These are phyloP conservation scores for Plasmopara muralis DNA, from an alignment of 352 stramenopile genomes.

Conservation along the genomic window DNA sequence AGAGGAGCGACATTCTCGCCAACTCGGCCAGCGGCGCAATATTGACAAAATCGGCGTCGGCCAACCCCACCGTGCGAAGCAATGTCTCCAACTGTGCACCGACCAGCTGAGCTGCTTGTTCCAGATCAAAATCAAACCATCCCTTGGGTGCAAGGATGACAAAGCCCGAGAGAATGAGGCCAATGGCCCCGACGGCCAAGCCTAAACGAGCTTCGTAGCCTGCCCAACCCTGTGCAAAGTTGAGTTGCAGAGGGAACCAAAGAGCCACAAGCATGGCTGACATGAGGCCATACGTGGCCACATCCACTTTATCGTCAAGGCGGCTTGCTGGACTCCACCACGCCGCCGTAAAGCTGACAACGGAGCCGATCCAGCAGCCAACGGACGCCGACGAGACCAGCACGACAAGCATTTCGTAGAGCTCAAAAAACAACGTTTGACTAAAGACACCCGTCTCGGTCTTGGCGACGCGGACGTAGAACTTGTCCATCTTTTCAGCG, in stretches of 20 bases:
- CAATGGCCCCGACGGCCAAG: conserved; percentile 43
- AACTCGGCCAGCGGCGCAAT: conserved; percentile 26
- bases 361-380: conserved; percentile 37
- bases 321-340: conserved; percentile 8
- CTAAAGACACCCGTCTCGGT: conserved; percentile 57
- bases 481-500: conserved; percentile 59
- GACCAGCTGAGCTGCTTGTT: conserved; percentile 32
- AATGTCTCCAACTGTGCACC: conserved; percentile 41
- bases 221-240: conserved; percentile 50
- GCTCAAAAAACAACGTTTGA: conserved; percentile 75
- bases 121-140: conserved; percentile 64
- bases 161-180: conserved; percentile 53
- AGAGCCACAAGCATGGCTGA: conserved; percentile 57
- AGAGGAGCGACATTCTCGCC: conserved; percentile 28
- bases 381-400: conserved; percentile 49
- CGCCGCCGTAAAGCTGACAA: conserved; percentile 31
- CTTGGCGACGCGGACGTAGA: conserved; percentile 65
- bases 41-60: conserved; percentile 49
- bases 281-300: conserved; percentile 59
- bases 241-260: conserved; percentile 72
- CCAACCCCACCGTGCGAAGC: conserved; percentile 50
- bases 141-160: conserved; percentile 50
- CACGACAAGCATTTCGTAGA: conserved; percentile 79
- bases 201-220: conserved; percentile 60
- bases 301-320: conserved; percentile 27